These are phyloP conservation scores for Linnemannia hyalina DNA, from an alignment of 192 early-diverging fungal species.

Conservation along the genomic window DNA sequence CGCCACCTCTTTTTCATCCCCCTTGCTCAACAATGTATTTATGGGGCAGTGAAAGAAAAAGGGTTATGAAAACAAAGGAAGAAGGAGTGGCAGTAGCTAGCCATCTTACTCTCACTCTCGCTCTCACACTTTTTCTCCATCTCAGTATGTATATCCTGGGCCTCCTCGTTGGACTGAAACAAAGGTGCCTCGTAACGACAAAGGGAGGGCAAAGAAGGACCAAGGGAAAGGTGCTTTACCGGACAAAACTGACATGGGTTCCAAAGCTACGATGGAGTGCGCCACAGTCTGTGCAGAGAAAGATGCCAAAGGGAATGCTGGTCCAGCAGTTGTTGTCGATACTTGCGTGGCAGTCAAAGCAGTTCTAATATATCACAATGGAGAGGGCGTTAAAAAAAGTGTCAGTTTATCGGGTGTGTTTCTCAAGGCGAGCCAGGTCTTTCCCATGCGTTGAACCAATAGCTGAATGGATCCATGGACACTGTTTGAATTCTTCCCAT, in stretches of 20 bases:
- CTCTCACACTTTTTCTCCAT: neutral
- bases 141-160: neutral
- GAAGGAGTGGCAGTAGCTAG: neutral
- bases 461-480: no score
- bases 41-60: neutral
- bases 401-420: no score
- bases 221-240: constrained; percentile 19
- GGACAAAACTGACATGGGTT: constrained; percentile 54
- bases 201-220: neutral
- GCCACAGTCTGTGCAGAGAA: constrained; percentile 55
- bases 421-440: no score
- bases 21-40: neutral
- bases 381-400: neutral
- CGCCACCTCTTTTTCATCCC: neutral
- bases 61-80: neutral
- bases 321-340: constrained; percentile 57
- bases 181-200: neutral
- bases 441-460: no score
- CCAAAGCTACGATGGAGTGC: constrained; percentile 50
- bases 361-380: constrained; percentile 30
- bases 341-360: constrained; percentile 57
- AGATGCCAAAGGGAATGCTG: constrained; percentile 55
- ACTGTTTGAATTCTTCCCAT: no score
- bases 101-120: neutral
- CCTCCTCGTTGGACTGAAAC: neutral